phyloP scores from a whole-genome alignment of 441 rosid species.

The Gossypium aridum region DNA sequence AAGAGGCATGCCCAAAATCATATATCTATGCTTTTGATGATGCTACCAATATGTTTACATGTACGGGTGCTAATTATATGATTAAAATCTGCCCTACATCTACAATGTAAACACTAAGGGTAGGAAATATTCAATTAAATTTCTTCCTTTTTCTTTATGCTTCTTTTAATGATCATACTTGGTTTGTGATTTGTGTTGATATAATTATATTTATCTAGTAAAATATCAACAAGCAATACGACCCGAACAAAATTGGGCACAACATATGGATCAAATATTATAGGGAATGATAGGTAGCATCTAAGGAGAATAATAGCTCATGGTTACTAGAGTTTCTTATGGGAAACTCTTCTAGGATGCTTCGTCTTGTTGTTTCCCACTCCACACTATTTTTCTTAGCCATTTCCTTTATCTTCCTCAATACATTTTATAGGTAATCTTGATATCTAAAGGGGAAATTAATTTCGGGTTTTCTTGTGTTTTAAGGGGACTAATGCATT shows the following conservation, averaged over 20 bases:
- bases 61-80: conserved; percentile 31
- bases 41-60: conserved; percentile 38
- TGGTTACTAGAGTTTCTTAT: conserved; percentile 33
- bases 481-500: neutral
- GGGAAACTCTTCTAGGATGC: conserved; percentile 24
- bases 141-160: neutral
- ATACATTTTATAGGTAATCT: neutral
- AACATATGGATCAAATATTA: neutral
- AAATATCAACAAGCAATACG: conserved; percentile 32
- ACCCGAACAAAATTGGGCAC: conserved; percentile 7
- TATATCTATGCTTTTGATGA: conserved; percentile 70
- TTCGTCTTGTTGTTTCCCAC: conserved; percentile 16
- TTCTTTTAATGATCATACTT: neutral
- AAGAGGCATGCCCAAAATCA: conserved; percentile 49
- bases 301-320: conserved; percentile 7
- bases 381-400: conserved; percentile 15
- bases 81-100: conserved; percentile 41
- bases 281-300: conserved; percentile 4
- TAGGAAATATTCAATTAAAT: neutral
- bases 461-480: neutral
- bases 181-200: neutral
- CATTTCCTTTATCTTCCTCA: conserved; percentile 8
- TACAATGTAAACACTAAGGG: conserved; percentile 30
- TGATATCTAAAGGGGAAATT: neutral
- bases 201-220: conserved; percentile 14